Conservation (phyloP, 805 yeast genomes). For the Sungouiella thailandica region DNA sequence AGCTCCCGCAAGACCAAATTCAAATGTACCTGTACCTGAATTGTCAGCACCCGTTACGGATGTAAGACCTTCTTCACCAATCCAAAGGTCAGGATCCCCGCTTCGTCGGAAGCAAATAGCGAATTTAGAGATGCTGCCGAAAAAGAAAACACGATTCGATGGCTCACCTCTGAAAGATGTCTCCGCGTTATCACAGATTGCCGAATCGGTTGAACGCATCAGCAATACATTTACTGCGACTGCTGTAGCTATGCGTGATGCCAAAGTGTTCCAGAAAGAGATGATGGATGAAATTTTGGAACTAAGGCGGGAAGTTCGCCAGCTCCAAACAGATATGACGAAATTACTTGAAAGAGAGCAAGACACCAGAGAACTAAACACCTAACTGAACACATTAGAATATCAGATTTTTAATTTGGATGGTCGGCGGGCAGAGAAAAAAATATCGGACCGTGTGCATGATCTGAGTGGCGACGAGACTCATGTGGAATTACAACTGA, state of each 20-base stretch:
- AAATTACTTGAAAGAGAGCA: neutral
- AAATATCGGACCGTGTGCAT: too few species aligned
- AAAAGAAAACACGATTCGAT: slow-evolving; percentile 6
- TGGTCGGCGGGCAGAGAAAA: too few species aligned
- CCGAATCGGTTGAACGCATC: slow-evolving; percentile 5
- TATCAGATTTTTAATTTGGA: too few species aligned
- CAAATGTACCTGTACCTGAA: too few species aligned
- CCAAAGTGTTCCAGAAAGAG: slow-evolving; percentile 5
- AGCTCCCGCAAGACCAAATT: neutral
- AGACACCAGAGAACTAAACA: too few species aligned
- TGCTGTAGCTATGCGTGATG: slow-evolving; percentile 6
- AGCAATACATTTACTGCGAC: slow-evolving; percentile 6
- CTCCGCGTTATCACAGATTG: slow-evolving; percentile 1
- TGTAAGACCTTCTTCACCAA: slow-evolving; percentile 14
- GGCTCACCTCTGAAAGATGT: slow-evolving; percentile 1
- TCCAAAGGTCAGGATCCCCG: slow-evolving; percentile 33
- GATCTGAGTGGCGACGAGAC: too few species aligned
- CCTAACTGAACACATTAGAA: too few species aligned
- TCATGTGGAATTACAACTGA: too few species aligned
- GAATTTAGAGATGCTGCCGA: slow-evolving; percentile 21
- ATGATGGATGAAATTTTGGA: slow-evolving; percentile 7
- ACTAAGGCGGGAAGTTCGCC: slow-evolving; percentile 4
- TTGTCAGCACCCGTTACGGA: slow-evolving; percentile 1
- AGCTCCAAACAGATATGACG: slow-evolving; percentile 5
- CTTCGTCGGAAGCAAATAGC: slow-evolving; percentile 25